Percentiles rank a stretch among this genome's conserved stretches.
Conservation (phyloP, 805 yeast species). For the Ogataea paradorogensis region DNA sequence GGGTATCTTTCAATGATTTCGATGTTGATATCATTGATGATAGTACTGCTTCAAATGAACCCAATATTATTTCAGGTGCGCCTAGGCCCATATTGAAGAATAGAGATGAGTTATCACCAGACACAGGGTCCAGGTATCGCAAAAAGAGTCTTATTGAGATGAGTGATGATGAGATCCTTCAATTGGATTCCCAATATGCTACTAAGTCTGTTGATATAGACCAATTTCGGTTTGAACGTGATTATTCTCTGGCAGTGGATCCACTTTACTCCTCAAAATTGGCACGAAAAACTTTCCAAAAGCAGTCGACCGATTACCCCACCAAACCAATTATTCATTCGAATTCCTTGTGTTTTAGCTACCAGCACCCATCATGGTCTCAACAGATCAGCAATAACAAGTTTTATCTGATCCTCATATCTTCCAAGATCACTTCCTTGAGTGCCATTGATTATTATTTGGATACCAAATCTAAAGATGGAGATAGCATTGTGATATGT, state of each 20-base stretch:
- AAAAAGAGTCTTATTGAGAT: conserved; percentile 48
- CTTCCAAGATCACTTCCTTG: conserved; percentile 71
- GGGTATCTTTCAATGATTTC: conserved; percentile 15
- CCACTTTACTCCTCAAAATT: conserved; percentile 18
- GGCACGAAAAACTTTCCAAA: conserved; percentile 19
- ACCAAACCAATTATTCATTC: conserved; percentile 32
- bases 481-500: conserved; percentile 60
- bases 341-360: conserved; percentile 39
- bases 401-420: conserved; percentile 48
- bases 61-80: neutral
- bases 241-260: conserved; percentile 25
- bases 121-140: conserved; percentile 14
- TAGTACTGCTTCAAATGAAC: neutral
- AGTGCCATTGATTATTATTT: conserved; percentile 68
- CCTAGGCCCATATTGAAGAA: conserved; percentile 10
- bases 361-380: conserved; percentile 39
- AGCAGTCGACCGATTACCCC: conserved; percentile 31
- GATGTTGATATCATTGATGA: conserved; percentile 9
- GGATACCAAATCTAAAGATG: conserved; percentile 48
- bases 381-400: conserved; percentile 20
- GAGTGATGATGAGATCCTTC: conserved; percentile 53
- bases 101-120: conserved; percentile 1
- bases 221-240: conserved; percentile 44
- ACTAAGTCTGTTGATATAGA: conserved; percentile 39
- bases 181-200: conserved; percentile 51